These are phyloP conservation scores for Mollisiaceae sp. DNA, from an alignment of 2,329 filamentous ascomycete species.

Conservation along the genomic window DNA sequence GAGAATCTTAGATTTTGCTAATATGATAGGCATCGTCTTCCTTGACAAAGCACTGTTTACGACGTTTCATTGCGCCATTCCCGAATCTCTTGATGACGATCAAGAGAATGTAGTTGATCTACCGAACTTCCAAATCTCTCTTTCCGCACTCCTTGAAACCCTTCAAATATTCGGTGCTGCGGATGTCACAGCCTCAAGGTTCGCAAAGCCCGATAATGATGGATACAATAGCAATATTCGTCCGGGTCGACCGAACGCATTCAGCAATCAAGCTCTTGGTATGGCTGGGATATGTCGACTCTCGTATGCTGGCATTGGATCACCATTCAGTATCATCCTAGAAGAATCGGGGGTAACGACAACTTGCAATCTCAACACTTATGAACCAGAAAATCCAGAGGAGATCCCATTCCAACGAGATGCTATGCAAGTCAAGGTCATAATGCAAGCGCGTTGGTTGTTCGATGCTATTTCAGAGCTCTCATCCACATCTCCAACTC, in stretches of 20 bases:
- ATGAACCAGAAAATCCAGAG: constrained; percentile 74
- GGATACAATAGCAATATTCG: constrained; percentile 65
- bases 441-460: constrained; percentile 81
- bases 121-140: constrained; percentile 83
- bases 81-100: constrained; percentile 42
- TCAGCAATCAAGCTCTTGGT: constrained; percentile 81
- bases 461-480: constrained; percentile 75
- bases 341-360: constrained; percentile 87
- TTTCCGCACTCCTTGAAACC: constrained; percentile 87
- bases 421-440: constrained; percentile 85
- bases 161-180: constrained; percentile 94
- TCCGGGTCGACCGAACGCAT: constrained; percentile 72
- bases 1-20: constrained; percentile 9
- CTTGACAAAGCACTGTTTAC: constrained; percentile 90
- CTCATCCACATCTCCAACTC: constrained; percentile 65
- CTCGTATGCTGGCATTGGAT: constrained; percentile 75
- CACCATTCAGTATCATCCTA: constrained; percentile 82
- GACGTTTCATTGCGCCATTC: constrained; percentile 73
- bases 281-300: constrained; percentile 87
- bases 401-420: constrained; percentile 89
- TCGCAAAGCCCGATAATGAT: constrained; percentile 63
- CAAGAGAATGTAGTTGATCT: constrained; percentile 44
- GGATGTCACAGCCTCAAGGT: constrained; percentile 61
- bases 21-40: constrained; percentile 70
- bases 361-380: constrained; percentile 88